Conservation (phyloP, 164 flowering plant species). For the Piper longum region DNA sequence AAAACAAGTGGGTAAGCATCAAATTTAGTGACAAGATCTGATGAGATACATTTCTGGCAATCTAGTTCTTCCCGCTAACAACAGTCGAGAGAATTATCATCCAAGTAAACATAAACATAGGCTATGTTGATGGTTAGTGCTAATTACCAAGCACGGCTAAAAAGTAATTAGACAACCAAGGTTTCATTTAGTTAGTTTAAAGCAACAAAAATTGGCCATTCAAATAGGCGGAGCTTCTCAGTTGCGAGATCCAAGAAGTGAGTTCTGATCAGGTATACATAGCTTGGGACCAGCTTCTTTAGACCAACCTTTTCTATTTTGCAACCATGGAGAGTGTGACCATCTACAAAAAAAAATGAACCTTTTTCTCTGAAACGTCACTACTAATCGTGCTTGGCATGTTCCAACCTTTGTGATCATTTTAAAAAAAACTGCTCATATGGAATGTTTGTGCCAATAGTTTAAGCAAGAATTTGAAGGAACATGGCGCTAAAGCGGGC, state of each 20-base stretch:
- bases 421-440: too few relatives aligned
- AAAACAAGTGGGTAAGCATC: background rate
- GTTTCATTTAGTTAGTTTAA: background rate
- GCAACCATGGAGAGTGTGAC: background rate
- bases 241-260: background rate
- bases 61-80: background rate
- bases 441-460: background rate
- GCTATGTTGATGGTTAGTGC: background rate
- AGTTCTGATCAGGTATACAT: background rate
- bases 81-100: background rate
- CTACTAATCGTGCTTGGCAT: background rate
- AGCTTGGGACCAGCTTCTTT: background rate
- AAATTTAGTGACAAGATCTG: background rate
- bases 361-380: too few relatives aligned
- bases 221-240: background rate
- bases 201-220: background rate
- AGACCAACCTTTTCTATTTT: background rate
- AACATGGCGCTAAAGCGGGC: slow-evolving; percentile 3
- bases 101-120: background rate
- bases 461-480: slow-evolving; percentile 3
- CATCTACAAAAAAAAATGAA: background rate
- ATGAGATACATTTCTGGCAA: background rate
- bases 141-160: background rate
- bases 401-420: background rate
- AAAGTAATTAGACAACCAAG: background rate